These are phyloP conservation scores for Stentor coeruleus DNA, from an alignment of 73 alveolate species.

Conservation along the genomic window DNA sequence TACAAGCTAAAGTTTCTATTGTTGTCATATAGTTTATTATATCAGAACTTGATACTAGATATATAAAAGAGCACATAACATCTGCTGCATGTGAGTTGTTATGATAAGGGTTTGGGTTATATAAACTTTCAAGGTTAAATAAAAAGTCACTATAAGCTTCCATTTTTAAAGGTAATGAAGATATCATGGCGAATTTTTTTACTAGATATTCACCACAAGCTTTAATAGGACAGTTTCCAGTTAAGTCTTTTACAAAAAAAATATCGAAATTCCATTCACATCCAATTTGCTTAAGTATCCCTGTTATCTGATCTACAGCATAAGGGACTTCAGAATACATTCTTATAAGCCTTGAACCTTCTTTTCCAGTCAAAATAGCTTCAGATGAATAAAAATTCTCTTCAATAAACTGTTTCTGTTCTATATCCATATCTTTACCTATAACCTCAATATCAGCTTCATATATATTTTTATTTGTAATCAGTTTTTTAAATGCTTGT, in stretches of 20 bases:
- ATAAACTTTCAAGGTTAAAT: not conserved
- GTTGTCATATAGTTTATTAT: slow-evolving; percentile 20
- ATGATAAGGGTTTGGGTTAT: slow-evolving; percentile 52
- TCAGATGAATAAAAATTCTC: not conserved
- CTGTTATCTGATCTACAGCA: not conserved
- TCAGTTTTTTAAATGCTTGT: not conserved
- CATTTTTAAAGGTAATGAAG: not conserved
- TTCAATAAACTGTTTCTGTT: slow-evolving; percentile 18
- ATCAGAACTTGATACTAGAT: slow-evolving; percentile 8
- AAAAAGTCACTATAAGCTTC: not conserved
- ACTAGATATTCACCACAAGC: not conserved
- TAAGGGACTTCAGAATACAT: not conserved
- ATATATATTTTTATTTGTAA: not conserved
- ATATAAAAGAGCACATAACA: slow-evolving; percentile 54
- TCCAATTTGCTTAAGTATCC: not conserved
- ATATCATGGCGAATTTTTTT: not conserved
- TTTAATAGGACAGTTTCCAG: not conserved
- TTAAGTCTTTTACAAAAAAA: not conserved
- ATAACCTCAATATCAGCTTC: not conserved
- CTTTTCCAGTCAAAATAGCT: not conserved
- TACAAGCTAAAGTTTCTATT: slow-evolving; percentile 29
- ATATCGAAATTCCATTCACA: slow-evolving; percentile 18
- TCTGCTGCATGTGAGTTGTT: slow-evolving; percentile 69
- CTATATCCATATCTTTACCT: not conserved
- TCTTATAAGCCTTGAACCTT: not conserved